A percentile compares a stretch with the other conserved stretches of the same genome.
These are phyloP conservation scores for Graphiopsis chlorocephala DNA, from an alignment of 2,329 filamentous ascomycete genomes.

Conservation along the genomic window DNA sequence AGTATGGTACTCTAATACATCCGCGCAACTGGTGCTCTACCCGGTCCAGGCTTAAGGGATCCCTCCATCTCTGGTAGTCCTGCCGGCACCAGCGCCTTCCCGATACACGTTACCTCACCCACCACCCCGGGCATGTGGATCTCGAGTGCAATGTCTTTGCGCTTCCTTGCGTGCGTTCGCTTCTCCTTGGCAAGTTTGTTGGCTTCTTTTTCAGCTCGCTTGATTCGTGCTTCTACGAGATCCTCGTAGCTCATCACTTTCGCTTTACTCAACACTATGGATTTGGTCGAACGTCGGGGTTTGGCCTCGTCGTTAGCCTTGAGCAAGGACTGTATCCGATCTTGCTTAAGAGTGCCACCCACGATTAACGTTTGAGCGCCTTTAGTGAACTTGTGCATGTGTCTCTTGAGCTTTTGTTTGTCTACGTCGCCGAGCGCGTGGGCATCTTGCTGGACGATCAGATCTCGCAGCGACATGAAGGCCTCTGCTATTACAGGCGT, in stretches of 20 bases:
- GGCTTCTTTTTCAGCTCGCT: slow-evolving; percentile 25
- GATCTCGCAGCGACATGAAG: slow-evolving; percentile 21
- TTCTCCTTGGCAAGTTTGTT: slow-evolving; percentile 8
- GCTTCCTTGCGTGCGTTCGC: not conserved
- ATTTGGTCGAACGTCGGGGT: slow-evolving; percentile 26
- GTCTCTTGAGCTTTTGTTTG: slow-evolving; percentile 25
- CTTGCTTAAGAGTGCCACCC: not conserved
- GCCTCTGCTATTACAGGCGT: slow-evolving; percentile 29
- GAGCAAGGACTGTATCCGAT: slow-evolving; percentile 22
- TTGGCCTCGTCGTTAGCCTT: slow-evolving; percentile 30
- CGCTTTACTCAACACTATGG: slow-evolving; percentile 24
- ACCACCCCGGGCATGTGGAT: too few species aligned
- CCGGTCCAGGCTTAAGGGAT: too few species aligned
- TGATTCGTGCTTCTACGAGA: slow-evolving; percentile 22
- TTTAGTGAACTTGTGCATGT: slow-evolving; percentile 26
- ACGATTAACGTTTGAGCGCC: not conserved
- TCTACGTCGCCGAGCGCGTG: slow-evolving; percentile 25
- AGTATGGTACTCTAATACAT: too few species aligned
- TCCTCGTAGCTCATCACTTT: slow-evolving; percentile 29
- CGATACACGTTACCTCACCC: too few species aligned
- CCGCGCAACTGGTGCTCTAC: too few species aligned
- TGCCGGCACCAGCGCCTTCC: too few species aligned
- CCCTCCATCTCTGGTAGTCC: too few species aligned
- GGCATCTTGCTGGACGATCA: slow-evolving; percentile 26
- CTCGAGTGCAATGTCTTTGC: too few species aligned